A percentile compares a stretch with the other conserved stretches of the same genome.
Conservation (phyloP, 345 rosid species). For the Rhizophora mangle region DNA sequence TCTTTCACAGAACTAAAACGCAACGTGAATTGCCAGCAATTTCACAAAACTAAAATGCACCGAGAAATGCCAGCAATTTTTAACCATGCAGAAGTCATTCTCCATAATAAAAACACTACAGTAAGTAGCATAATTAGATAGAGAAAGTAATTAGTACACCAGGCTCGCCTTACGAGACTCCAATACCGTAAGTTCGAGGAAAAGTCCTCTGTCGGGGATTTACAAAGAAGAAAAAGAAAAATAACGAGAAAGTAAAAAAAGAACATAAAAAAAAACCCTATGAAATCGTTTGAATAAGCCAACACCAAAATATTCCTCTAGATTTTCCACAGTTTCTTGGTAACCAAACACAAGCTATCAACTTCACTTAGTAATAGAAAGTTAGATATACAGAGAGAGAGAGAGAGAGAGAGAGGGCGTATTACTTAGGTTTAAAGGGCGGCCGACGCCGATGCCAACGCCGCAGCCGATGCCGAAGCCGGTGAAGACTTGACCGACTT, state of each 20-base stretch:
- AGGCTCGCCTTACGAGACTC: too few species aligned
- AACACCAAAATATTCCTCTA: not conserved
- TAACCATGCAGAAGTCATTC: too few species aligned
- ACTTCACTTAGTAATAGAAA: conserved; percentile 9
- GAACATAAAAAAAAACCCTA: not conserved
- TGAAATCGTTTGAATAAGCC: not conserved
- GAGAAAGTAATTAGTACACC: too few species aligned
- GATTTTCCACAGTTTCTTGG: not conserved
- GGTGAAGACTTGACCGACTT: conserved; percentile 84
- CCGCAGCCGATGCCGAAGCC: conserved; percentile 98
- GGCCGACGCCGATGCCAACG: conserved; percentile 82
- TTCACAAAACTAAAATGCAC: too few species aligned
- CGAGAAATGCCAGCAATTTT: too few species aligned
- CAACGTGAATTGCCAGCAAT: too few species aligned
- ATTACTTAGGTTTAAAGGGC: conserved; percentile 73
- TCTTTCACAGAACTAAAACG: too few species aligned
- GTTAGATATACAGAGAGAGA: not conserved
- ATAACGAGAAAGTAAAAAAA: not conserved
- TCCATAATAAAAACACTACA: too few species aligned
- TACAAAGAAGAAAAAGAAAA: too few species aligned
- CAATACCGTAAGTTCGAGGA: too few species aligned
- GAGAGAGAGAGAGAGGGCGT: not conserved
- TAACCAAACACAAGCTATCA: conserved; percentile 16
- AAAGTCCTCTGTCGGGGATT: too few species aligned
- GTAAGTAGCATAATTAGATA: too few species aligned